phyloP scores from a whole-genome alignment of 2,329 filamentous ascomycete species.

The Aspergillus alliaceus region DNA sequence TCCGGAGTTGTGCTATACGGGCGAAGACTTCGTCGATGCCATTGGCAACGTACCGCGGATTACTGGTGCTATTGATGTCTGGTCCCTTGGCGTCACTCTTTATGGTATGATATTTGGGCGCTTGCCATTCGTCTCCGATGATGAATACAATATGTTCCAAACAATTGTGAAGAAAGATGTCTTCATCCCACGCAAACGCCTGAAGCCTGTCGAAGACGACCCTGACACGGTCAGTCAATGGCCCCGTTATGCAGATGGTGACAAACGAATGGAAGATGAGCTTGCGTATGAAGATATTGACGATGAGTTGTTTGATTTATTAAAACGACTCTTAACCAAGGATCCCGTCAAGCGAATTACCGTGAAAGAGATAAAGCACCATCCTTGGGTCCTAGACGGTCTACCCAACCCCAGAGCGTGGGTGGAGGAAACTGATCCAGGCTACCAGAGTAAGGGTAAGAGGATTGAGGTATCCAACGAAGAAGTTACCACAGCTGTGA shows the following conservation, averaged over 20 bases:
- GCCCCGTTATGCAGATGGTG: conserved; percentile 57
- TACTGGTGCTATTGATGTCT: conserved; percentile 92
- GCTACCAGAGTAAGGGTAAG: conserved; percentile 71
- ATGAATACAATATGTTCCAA: conserved; percentile 87
- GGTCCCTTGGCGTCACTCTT: conserved; percentile 93
- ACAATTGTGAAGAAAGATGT: conserved; percentile 91
- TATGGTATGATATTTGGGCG: conserved; percentile 95
- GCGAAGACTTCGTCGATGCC: conserved; percentile 57
- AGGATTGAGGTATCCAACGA: conserved; percentile 89
- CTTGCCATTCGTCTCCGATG: conserved; percentile 87
- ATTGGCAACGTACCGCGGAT: conserved; percentile 67
- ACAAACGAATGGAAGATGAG: conserved; percentile 74
- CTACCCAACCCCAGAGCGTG: conserved; percentile 73
- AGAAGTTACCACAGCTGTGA: conserved; percentile 86
- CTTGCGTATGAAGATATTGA: conserved; percentile 84
- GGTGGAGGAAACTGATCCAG: conserved; percentile 93
- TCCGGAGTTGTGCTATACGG: conserved; percentile 91
- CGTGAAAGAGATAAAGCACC: conserved; percentile 86
- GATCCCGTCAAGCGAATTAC: conserved; percentile 87
- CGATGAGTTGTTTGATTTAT: conserved; percentile 73
- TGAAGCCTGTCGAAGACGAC: conserved; percentile 66
- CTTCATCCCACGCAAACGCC: conserved; percentile 77
- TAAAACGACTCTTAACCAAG: conserved; percentile 79
- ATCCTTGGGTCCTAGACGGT: conserved; percentile 84
- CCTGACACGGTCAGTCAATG: conserved; percentile 47